A percentile compares a stretch with the other conserved stretches of the same genome.
phyloP scores from a whole-genome alignment of 768 basidiomycete species.

The Kwoniella sp. region DNA sequence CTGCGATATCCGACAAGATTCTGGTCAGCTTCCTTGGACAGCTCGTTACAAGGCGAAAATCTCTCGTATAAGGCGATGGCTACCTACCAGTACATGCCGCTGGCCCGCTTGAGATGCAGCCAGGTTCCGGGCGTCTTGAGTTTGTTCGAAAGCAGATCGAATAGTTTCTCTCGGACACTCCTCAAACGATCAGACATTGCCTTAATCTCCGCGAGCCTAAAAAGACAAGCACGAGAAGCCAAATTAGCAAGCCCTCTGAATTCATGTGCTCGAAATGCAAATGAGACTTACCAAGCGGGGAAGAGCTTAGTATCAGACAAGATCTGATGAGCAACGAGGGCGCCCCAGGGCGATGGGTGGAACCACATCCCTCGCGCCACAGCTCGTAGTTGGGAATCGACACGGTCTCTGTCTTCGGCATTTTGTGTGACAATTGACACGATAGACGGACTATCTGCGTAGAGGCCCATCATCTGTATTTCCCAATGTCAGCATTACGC shows the following conservation, averaged over 20 bases:
- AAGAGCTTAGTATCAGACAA: conserved; percentile 74
- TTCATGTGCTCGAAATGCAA: too few relatives aligned
- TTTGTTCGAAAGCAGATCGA: conserved; percentile 72
- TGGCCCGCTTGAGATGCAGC: conserved; percentile 92
- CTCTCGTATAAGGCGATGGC: too few relatives aligned
- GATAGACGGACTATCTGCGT: conserved; percentile 54
- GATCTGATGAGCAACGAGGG: conserved; percentile 60
- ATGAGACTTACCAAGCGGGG: conserved; percentile 73
- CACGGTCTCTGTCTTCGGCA: conserved; percentile 42
- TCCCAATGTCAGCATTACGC: conserved; percentile 10
- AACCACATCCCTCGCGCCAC: conserved; percentile 49
- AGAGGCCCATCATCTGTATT: conserved; percentile 54
- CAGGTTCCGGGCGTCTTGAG: conserved; percentile 90
- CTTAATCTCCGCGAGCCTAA: conserved; percentile 80
- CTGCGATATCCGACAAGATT: conserved; percentile 23
- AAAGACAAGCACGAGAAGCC: background rate
- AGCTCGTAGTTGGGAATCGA: conserved; percentile 53
- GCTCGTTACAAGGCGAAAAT: background rate
- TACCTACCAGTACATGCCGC: conserved; percentile 93
- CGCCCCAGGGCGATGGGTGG: conserved; percentile 55
- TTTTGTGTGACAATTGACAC: conserved; percentile 50
- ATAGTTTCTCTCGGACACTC: conserved; percentile 83
- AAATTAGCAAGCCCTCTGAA: conserved; percentile 7
- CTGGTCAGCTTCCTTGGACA: background rate
- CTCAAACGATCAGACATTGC: conserved; percentile 95